Conservation (phyloP, 768 basidiomycete genomes). For the Lactifluus pinguis region DNA sequence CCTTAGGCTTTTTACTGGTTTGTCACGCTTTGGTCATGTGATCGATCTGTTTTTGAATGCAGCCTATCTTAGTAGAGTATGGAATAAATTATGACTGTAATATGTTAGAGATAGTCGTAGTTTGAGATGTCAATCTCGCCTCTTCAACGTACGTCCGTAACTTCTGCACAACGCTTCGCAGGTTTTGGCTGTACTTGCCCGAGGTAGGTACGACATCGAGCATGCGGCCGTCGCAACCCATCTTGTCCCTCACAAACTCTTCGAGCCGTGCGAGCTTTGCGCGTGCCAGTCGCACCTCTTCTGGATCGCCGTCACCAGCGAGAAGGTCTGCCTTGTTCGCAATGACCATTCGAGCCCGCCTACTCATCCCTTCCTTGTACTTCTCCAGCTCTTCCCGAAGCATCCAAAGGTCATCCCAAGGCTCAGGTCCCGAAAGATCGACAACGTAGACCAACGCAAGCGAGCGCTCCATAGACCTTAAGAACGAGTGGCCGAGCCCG, state of each 20-base stretch:
- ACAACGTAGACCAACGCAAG: constrained; percentile 88
- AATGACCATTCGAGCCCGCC: constrained; percentile 70
- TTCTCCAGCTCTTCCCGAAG: constrained; percentile 78
- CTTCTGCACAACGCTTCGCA: constrained; percentile 55
- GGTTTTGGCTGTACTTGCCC: constrained; percentile 79
- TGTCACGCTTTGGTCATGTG: too few species aligned
- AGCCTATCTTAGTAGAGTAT: too few species aligned
- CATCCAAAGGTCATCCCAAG: constrained; percentile 68
- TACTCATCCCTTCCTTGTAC: constrained; percentile 71
- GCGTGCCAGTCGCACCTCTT: constrained; percentile 41
- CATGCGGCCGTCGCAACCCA: constrained; percentile 30
- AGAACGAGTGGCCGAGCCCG: constrained; percentile 89
- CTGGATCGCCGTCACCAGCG: constrained; percentile 34
- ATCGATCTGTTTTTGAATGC: too few species aligned
- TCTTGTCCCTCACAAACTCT: constrained; percentile 42
- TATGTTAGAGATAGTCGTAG: not conserved
- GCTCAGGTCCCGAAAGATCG: constrained; percentile 65
- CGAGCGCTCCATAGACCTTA: constrained; percentile 88
- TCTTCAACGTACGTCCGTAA: constrained; percentile 60
- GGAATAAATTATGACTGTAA: not conserved
- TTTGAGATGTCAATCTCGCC: constrained; percentile 26
- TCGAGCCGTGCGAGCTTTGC: constrained; percentile 49
- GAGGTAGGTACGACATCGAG: constrained; percentile 76
- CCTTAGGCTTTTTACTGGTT: too few species aligned
- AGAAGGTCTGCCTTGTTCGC: constrained; percentile 94